These are phyloP conservation scores for Pseudophaeomoniella oleicola DNA, from an alignment of 2,329 filamentous ascomycete species.

Conservation along the genomic window DNA sequence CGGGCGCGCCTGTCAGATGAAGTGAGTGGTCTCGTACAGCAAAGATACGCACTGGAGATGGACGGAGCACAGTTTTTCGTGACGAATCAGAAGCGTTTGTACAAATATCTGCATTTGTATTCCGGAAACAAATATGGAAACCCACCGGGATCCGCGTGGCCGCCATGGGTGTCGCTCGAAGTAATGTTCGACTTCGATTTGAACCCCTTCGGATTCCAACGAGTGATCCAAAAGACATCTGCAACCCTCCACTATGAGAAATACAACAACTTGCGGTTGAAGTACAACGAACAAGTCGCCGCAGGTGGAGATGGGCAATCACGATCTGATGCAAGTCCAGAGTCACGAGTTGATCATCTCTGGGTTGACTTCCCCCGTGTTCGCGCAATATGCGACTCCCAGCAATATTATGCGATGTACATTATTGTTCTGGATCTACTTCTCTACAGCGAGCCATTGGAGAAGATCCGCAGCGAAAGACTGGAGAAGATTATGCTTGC, in stretches of 20 bases:
- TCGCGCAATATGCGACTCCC: constrained; percentile 88
- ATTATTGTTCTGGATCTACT: constrained; percentile 93
- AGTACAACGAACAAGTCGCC: constrained; percentile 89
- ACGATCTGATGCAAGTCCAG: constrained; percentile 39
- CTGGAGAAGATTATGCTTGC: constrained; percentile 98
- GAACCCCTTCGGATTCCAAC: constrained; percentile 93
- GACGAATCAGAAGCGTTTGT: constrained; percentile 83
- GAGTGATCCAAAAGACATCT: constrained; percentile 92
- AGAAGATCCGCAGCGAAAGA: constrained; percentile 91
- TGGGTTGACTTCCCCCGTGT: constrained; percentile 95
- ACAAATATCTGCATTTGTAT: constrained; percentile 78
- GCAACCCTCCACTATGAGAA: constrained; percentile 92
- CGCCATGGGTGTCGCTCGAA: constrained; percentile 95
- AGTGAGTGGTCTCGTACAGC: constrained; percentile 88
- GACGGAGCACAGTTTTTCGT: constrained; percentile 98
- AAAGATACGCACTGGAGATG: constrained; percentile 87
- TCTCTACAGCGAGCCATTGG: constrained; percentile 87
- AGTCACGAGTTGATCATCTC: constrained; percentile 84
- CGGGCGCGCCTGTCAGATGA: constrained; percentile 83
- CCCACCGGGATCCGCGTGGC: constrained; percentile 74
- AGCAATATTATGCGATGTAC: constrained; percentile 95
- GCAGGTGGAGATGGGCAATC: constrained; percentile 24
- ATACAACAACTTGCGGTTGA: constrained; percentile 90
- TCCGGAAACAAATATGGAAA: constrained; percentile 88
- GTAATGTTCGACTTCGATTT: constrained; percentile 94